Evolutionary conservation across 257 asterid species (phyloP).

Genomic region (Verbascum thapsus): DNA sequence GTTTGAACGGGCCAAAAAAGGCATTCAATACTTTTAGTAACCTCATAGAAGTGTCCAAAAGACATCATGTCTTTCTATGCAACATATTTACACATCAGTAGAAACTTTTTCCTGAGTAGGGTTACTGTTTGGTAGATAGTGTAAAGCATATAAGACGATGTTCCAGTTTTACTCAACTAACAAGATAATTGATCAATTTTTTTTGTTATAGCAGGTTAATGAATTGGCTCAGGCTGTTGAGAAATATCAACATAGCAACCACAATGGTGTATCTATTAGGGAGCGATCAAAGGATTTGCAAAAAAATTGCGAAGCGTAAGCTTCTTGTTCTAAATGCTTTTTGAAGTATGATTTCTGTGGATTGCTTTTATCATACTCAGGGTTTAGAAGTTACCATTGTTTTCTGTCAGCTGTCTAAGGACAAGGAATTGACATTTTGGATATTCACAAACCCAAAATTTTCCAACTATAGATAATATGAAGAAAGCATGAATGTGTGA

Average conservation of each 20-base stretch:
- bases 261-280: constrained; percentile 22
- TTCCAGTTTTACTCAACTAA: neutral
- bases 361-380: neutral
- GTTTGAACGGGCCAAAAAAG: too few species aligned
- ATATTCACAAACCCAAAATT: neutral
- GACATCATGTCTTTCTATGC: too few species aligned
- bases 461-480: constrained; percentile 3
- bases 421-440: neutral
- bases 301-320: constrained; percentile 42
- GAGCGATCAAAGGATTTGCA: constrained; percentile 31
- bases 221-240: constrained; percentile 44
- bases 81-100: too few species aligned
- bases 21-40: too few species aligned
- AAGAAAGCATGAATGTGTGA: neutral
- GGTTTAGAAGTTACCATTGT: neutral
- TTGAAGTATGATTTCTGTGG: neutral
- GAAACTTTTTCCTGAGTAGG: neutral
- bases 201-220: constrained; percentile 42
- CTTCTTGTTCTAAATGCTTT: constrained; percentile 11
- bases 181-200: constrained; percentile 5
- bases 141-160: constrained; percentile 10
- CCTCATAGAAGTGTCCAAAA: too few species aligned
- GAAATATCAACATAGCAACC: constrained; percentile 31
- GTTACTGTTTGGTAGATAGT: neutral
- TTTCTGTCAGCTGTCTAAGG: neutral